A percentile compares a stretch with the other conserved stretches of the same genome.
These are phyloP conservation scores for Nadsonia fulvescens DNA, from an alignment of 805 yeast genomes.

Conservation along the genomic window DNA sequence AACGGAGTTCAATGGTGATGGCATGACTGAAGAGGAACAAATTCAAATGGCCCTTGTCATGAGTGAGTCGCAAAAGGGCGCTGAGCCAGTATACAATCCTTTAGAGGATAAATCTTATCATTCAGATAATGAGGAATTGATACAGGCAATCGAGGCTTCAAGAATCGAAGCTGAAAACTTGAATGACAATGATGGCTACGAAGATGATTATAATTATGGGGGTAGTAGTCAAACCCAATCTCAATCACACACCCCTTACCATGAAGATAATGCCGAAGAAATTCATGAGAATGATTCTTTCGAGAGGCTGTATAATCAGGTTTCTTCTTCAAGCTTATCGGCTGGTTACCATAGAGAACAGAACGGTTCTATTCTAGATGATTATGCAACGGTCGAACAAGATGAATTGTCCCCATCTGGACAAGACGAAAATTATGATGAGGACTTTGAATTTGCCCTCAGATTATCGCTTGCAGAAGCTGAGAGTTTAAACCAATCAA, in stretches of 20 bases:
- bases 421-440: too few species aligned
- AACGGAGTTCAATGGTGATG: slow-evolving; percentile 7
- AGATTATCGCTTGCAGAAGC: slow-evolving; percentile 5
- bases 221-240: too few species aligned
- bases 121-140: slow-evolving; percentile 7
- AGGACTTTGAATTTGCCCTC: slow-evolving; percentile 6
- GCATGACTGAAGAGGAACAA: slow-evolving; percentile 17
- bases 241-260: too few species aligned
- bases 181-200: slow-evolving; percentile 1
- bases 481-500: slow-evolving; percentile 1
- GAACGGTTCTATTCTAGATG: too few species aligned
- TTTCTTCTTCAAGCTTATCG: too few species aligned
- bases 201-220: neutral
- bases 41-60: slow-evolving; percentile 17
- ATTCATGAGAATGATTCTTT: neutral
- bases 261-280: slow-evolving; percentile 3
- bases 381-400: too few species aligned
- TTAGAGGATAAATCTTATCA: too few species aligned
- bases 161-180: slow-evolving; percentile 1
- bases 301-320: neutral
- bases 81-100: neutral
- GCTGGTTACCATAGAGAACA: too few species aligned
- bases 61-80: slow-evolving; percentile 13
- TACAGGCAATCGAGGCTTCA: slow-evolving; percentile 5
- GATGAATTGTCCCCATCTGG: too few species aligned